Conservation (phyloP, 2,329 filamentous ascomycete species). For the Neopestalotiopsis sp. region DNA sequence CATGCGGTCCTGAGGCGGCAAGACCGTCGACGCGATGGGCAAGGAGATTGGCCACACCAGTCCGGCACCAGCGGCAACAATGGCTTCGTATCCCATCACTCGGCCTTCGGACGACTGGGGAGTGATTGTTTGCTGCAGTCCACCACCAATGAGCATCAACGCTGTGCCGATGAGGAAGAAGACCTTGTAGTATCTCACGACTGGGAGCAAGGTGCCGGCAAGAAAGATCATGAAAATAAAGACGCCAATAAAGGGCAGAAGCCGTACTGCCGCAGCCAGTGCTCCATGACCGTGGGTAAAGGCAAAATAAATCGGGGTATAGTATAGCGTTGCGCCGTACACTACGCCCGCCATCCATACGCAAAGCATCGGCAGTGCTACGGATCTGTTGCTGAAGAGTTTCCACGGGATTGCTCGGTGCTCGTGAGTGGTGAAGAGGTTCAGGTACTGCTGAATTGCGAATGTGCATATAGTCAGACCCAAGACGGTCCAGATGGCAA, state of each 20-base stretch:
- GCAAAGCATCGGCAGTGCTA: slow-evolving; percentile 48
- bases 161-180: slow-evolving; percentile 36
- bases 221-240: slow-evolving; percentile 64
- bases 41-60: slow-evolving; percentile 37
- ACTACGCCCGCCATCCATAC: slow-evolving; percentile 40
- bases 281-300: slow-evolving; percentile 50
- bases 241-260: slow-evolving; percentile 47
- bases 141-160: slow-evolving; percentile 31
- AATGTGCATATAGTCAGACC: slow-evolving; percentile 49
- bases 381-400: slow-evolving; percentile 43
- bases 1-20: slow-evolving; percentile 30
- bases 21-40: slow-evolving; percentile 34
- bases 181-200: slow-evolving; percentile 41
- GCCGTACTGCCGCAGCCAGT: slow-evolving; percentile 43
- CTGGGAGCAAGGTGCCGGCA: slow-evolving; percentile 47
- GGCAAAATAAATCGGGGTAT: slow-evolving; percentile 59
- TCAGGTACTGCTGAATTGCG: slow-evolving; percentile 49
- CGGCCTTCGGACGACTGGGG: slow-evolving; percentile 28
- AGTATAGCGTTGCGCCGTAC: slow-evolving; percentile 52
- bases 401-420: slow-evolving; percentile 51
- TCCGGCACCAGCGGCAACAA: slow-evolving; percentile 38
- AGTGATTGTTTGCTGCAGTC: slow-evolving; percentile 32
- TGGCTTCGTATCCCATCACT: slow-evolving; percentile 36
- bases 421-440: slow-evolving; percentile 47
- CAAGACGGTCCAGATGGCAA: slow-evolving; percentile 53